Evolutionary conservation across 163 green algal species (phyloP), one percentile per base, ranked within the genome.

Genomic region (Scenedesmus sp.): DNA sequence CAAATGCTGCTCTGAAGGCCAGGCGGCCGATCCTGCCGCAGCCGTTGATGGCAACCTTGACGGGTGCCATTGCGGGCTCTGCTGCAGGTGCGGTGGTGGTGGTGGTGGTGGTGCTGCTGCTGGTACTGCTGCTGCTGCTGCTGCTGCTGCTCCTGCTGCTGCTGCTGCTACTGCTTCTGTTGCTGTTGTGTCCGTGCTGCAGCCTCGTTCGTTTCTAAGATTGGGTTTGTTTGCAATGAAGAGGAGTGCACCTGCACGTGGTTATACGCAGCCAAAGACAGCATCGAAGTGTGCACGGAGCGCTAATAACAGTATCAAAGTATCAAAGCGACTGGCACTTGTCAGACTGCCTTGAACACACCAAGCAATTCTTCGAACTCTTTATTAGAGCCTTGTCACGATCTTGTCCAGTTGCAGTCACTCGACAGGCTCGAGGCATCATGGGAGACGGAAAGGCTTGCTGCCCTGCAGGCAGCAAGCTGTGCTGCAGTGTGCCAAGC

Each of bases 31-130:
- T 92, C 60, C 88, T 92, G 66, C 88, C 88, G 52, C 96, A 97
- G 55, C 97, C 97, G 70, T 98, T 98, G 79, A 98, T 95, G 8
- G 93, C 91, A 16, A 96, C 93, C 10, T 86, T 90, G 23, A 92
- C 81, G 0, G 92, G 92, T 67, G 92, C 89, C 89, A 93, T 93
- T 18, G 46, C 52, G 20, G 83, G 6, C 88, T 34, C 74, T 84
- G 26, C 90, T 57, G 83, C 55, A 13, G 54, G 55, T 74, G 55
- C 83, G 26, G 56, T 46, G 34, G 34, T 77, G 9, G 2, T 57
- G 64, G 23, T 91, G 52, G 9, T 91, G 62, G 2, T 73, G 60
- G 87, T 88, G 91, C 87, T 88, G 46, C 57, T 7, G 23, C 9
- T 91, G 18, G 54, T 81, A 1, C n/a, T 91, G 76, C 74, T 88